Conservation (phyloP, 2,329 filamentous ascomycete species). For the Colletotrichum sp. region DNA sequence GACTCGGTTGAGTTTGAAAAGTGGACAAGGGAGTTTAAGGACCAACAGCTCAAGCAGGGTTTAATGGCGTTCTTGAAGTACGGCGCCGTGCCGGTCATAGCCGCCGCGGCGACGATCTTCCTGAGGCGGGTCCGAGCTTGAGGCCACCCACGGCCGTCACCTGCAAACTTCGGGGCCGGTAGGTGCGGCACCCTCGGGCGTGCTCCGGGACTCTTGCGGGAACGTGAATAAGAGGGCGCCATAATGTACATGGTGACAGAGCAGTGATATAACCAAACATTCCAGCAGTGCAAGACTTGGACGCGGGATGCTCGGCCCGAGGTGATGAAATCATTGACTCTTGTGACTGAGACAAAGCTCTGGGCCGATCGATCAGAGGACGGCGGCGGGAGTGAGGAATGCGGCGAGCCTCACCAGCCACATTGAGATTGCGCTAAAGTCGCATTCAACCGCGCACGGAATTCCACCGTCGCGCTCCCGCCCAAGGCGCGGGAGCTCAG, state of each 20-base stretch:
- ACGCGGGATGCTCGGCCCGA: background rate
- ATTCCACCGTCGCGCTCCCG: background rate
- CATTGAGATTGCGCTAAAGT: background rate
- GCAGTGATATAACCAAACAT: background rate
- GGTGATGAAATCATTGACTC: background rate
- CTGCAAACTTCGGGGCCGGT: no score
- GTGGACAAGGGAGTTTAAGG: background rate
- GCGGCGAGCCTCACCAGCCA: background rate
- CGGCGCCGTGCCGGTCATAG: background rate
- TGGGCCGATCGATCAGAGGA: background rate
- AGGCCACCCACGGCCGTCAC: no score
- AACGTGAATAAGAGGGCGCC: background rate
- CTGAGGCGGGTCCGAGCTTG: background rate
- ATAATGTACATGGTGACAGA: background rate
- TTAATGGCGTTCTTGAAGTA: background rate
- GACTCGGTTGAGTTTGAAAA: slow-evolving; percentile 1
- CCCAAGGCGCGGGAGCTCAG: background rate
- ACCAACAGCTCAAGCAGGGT: background rate
- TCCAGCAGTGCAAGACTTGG: no score
- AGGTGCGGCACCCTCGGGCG: background rate
- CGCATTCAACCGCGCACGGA: background rate
- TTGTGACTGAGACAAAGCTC: background rate
- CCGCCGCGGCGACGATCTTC: background rate
- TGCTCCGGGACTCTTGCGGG: background rate
- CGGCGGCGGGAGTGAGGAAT: background rate